phyloP scores from a whole-genome alignment of 139 green algal species.

The Chlorella sp. region DNA sequence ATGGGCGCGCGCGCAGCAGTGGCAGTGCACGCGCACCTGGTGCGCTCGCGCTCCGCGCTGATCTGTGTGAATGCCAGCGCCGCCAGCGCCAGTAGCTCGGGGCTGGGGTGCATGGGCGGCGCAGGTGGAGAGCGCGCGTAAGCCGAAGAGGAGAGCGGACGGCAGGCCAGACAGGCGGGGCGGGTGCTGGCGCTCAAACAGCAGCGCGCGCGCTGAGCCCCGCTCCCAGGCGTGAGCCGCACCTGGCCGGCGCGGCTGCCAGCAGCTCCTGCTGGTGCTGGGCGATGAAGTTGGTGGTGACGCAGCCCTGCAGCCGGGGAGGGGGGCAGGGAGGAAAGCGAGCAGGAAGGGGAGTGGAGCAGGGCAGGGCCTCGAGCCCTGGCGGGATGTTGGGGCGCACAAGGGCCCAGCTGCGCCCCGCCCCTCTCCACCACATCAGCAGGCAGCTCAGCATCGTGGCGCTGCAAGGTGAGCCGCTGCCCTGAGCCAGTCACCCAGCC shows the following conservation, averaged over 20 bases:
- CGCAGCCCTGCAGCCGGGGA: slow-evolving; percentile 16
- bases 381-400: too few species aligned
- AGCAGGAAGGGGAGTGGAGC: neutral
- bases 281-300: slow-evolving; percentile 53
- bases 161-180: too few species aligned
- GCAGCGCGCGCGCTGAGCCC: neutral
- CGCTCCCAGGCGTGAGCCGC: too few species aligned
- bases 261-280: slow-evolving; percentile 38
- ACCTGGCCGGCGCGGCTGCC: neutral
- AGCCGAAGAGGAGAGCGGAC: neutral
- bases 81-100: slow-evolving; percentile 37
- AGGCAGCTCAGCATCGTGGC: too few species aligned
- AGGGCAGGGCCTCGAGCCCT: too few species aligned
- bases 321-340: neutral
- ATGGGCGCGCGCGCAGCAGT: too few species aligned
- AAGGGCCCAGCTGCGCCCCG: too few species aligned
- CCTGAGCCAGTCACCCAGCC: too few species aligned
- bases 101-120: neutral
- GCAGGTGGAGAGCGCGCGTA: neutral
- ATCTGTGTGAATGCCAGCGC: slow-evolving; percentile 27
- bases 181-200: neutral
- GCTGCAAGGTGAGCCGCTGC: too few species aligned
- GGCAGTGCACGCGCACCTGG: too few species aligned
- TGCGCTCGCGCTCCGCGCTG: neutral
- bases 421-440: too few species aligned